phyloP scores from a whole-genome alignment of 768 basidiomycete genomes.

The Podaxis sp. region DNA sequence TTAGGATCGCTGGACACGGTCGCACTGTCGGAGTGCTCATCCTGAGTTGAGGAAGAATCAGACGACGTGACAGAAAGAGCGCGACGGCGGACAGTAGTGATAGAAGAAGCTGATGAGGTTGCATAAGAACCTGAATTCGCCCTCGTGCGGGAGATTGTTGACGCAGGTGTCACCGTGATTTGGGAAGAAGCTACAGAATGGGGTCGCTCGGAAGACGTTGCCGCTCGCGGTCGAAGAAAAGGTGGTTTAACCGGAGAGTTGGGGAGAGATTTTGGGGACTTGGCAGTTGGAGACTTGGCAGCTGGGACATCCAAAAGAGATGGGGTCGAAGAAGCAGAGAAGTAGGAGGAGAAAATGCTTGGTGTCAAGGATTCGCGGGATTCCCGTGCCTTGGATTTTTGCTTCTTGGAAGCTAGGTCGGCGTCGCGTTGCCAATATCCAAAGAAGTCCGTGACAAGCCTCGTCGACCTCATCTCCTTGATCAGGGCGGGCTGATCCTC shows the following conservation, averaged over 20 bases:
- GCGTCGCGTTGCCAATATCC: constrained; percentile 73
- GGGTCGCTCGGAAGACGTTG: constrained; percentile 8
- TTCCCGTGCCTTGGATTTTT: constrained; percentile 22
- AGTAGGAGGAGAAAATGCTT: constrained; percentile 59
- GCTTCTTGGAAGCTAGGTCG: constrained; percentile 50
- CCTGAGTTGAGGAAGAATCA: constrained; percentile 39
- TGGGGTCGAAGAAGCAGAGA: constrained; percentile 45
- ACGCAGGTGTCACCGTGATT: constrained; percentile 14
- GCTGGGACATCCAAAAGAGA: constrained; percentile 15
- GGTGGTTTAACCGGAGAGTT: constrained; percentile 16
- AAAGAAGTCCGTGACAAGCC: constrained; percentile 71
- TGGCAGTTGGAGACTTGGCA: constrained; percentile 12
- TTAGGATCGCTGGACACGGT: constrained; percentile 27
- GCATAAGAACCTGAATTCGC: neutral
- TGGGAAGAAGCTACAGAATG: constrained; percentile 19
- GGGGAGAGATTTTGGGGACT: constrained; percentile 20
- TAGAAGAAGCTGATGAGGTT: constrained; percentile 7
- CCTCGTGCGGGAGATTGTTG: neutral
- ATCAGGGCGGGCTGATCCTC: constrained; percentile 65
- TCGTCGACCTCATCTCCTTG: constrained; percentile 58
- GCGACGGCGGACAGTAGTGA: constrained; percentile 26
- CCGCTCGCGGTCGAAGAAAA: constrained; percentile 6
- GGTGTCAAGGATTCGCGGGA: constrained; percentile 45
- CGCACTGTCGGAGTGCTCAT: constrained; percentile 32
- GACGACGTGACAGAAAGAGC: constrained; percentile 40